Conservation (phyloP, 1,139 yeast genomes). For the Kodamaea sp. region DNA sequence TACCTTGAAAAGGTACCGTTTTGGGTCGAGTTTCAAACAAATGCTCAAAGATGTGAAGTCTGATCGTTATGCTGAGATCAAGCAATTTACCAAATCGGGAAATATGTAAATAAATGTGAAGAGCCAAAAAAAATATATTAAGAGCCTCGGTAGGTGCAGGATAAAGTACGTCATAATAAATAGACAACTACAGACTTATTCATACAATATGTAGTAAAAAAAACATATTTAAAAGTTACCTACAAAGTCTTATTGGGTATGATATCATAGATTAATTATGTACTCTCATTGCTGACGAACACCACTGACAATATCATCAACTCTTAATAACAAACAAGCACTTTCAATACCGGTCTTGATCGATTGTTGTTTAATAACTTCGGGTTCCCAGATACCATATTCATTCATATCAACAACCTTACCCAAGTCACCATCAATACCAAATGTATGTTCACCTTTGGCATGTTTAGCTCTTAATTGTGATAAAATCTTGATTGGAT, state of each 20-base stretch:
- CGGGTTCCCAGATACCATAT: constrained; percentile 99
- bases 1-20: too few species aligned
- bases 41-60: too few species aligned
- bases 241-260: too few species aligned
- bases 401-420: constrained; percentile 92
- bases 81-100: too few species aligned
- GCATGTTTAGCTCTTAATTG: constrained; percentile 96
- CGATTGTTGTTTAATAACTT: constrained; percentile 93
- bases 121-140: too few species aligned
- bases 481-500: constrained; percentile 84
- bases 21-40: too few species aligned
- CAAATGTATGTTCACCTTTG: constrained; percentile 77
- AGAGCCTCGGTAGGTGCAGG: too few species aligned
- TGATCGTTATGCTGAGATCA: too few species aligned
- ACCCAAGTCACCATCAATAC: constrained; percentile 94
- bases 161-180: background rate
- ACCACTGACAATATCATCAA: constrained; percentile 96
- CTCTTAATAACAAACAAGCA: constrained; percentile 90
- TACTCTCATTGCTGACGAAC: constrained; percentile 48
- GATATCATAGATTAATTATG: constrained; percentile 25
- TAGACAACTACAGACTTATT: background rate
- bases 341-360: constrained; percentile 96
- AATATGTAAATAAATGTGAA: too few species aligned
- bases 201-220: too few species aligned
- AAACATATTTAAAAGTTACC: too few species aligned